Conservation (phyloP, 495 filamentous ascomycete species). For the Xylaria bambusicola region DNA sequence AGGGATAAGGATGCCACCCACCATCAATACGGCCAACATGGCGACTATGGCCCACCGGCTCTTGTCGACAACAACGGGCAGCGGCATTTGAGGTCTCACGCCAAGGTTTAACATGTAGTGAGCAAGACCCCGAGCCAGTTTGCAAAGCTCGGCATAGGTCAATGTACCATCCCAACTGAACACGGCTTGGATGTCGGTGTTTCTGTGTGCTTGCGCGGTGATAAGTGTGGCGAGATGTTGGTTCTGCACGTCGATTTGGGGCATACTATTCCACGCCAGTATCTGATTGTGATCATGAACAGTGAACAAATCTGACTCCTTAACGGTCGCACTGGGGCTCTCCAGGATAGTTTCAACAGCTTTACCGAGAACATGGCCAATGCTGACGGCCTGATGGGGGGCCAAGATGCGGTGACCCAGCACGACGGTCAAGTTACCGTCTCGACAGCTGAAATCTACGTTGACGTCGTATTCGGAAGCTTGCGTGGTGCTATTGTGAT, state of each 20-base stretch:
- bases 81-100: slow-evolving; percentile 42
- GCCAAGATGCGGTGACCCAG: slow-evolving; percentile 47
- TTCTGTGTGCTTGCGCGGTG: slow-evolving; percentile 32
- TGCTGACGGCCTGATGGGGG: slow-evolving; percentile 39
- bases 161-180: slow-evolving; percentile 49
- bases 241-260: slow-evolving; percentile 31
- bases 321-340: slow-evolving; percentile 35
- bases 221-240: slow-evolving; percentile 40
- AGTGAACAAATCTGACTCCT: slow-evolving; percentile 46
- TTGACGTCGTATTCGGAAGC: slow-evolving; percentile 48
- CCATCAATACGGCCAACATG: slow-evolving; percentile 49
- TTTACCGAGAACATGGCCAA: slow-evolving; percentile 45
- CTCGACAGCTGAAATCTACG: slow-evolving; percentile 40
- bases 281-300: slow-evolving; percentile 47
- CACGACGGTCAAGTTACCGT: slow-evolving; percentile 41
- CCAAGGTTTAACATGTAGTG: slow-evolving; percentile 45
- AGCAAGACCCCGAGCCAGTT: slow-evolving; percentile 40
- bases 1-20: slow-evolving; percentile 48
- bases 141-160: slow-evolving; percentile 44
- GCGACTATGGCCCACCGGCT: slow-evolving; percentile 46
- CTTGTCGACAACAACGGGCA: slow-evolving; percentile 51
- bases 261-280: slow-evolving; percentile 42
- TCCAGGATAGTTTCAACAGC: slow-evolving; percentile 46
- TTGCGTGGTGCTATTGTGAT: slow-evolving; percentile 42
- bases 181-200: slow-evolving; percentile 43